These are phyloP conservation scores for Pinus taeda DNA, from an alignment of 75 land plant species.

Conservation along the genomic window DNA sequence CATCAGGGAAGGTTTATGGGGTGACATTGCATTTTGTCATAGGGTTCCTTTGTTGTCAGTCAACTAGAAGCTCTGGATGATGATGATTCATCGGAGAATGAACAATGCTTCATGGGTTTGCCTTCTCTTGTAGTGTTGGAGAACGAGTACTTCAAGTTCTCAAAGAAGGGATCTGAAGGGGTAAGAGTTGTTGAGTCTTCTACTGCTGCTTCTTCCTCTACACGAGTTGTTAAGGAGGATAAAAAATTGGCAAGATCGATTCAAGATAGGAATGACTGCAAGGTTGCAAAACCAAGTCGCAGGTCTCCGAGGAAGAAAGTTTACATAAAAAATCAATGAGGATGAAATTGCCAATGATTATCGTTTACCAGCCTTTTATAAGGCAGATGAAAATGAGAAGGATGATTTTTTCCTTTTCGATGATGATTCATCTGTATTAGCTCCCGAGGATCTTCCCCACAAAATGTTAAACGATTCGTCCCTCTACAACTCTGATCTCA, in stretches of 20 bases:
- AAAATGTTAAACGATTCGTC: no score
- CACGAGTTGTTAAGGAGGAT: no score
- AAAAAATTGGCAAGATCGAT: no score
- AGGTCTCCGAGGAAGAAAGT: no score
- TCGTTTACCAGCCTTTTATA: no score
- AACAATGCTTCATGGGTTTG: constrained; percentile 49
- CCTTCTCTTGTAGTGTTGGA: constrained; percentile 59
- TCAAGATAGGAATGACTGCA: constrained; percentile 80
- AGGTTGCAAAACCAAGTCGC: constrained; percentile 30
- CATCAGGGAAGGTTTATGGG: constrained; percentile 33
- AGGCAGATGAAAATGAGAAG: constrained; percentile 50
- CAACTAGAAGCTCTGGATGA: constrained; percentile 79
- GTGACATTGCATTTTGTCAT: constrained; percentile 64
- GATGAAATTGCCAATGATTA: no score
- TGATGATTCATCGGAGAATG: constrained; percentile 44
- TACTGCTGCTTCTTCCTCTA: no score
- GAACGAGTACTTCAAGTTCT: constrained; percentile 36
- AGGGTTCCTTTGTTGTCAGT: constrained; percentile 64
- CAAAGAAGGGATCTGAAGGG: constrained; percentile 13
- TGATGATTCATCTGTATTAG: no score
- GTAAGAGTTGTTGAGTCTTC: no score
- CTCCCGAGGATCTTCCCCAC: no score
- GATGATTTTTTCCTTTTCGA: constrained; percentile 81
- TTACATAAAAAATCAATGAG: no score
- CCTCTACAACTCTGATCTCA: no score